These are phyloP conservation scores for Candida pini DNA, from an alignment of 805 yeast species.

Conservation along the genomic window DNA sequence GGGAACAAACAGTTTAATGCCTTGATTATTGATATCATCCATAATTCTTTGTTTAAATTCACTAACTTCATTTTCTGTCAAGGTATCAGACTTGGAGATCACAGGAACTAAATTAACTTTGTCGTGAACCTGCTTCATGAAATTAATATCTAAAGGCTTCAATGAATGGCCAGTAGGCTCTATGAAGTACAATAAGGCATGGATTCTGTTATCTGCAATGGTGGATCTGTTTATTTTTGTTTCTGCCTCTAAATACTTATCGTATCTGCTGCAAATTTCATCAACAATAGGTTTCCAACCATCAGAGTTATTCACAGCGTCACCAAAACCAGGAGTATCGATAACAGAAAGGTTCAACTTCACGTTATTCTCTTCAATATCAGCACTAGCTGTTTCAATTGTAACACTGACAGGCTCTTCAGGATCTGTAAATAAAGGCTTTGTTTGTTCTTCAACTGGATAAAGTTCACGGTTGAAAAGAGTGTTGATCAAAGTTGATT, in stretches of 20 bases:
- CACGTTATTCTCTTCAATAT: constrained; percentile 92
- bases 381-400: constrained; percentile 57
- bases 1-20: constrained; percentile 74
- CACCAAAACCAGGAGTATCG: constrained; percentile 94
- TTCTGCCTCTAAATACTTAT: constrained; percentile 84
- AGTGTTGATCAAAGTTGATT: constrained; percentile 86
- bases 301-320: constrained; percentile 70
- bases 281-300: constrained; percentile 89
- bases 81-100: constrained; percentile 90
- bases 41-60: constrained; percentile 72
- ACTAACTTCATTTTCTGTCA: constrained; percentile 78
- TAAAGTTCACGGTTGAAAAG: constrained; percentile 68
- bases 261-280: constrained; percentile 82
- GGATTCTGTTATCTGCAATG: constrained; percentile 77
- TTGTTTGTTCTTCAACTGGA: constrained; percentile 22
- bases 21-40: constrained; percentile 70
- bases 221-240: constrained; percentile 71
- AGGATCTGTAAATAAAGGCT: constrained; percentile 34
- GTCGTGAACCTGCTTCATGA: constrained; percentile 81
- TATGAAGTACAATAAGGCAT: constrained; percentile 88
- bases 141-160: constrained; percentile 80
- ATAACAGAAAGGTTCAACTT: constrained; percentile 76
- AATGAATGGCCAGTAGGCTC: constrained; percentile 97
- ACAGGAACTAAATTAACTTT: constrained; percentile 93
- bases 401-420: constrained; percentile 43